Conservation (phyloP, 164 flowering plant species). For the Macadamia integrifolia region DNA sequence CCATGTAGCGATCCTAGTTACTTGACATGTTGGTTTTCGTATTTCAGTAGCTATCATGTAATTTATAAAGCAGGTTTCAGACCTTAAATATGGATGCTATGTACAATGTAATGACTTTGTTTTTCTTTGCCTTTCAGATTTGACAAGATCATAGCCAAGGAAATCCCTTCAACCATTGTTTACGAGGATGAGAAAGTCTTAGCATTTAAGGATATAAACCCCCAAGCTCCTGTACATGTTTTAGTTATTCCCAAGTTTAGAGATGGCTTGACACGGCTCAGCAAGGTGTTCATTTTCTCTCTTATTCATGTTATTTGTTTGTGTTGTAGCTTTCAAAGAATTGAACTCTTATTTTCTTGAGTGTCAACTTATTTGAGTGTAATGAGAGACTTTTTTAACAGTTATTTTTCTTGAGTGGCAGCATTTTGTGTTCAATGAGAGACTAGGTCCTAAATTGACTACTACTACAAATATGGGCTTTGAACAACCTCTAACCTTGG, state of each 20-base stretch:
- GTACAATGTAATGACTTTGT: neutral
- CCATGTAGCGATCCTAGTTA: constrained; percentile 47
- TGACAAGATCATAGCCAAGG: constrained; percentile 91
- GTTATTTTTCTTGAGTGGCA: no score
- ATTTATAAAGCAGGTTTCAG: neutral
- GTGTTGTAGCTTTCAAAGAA: neutral
- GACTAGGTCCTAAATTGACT: no score
- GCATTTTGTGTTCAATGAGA: no score
- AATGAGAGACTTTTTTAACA: no score
- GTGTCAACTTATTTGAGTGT: no score
- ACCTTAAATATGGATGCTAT: neutral
- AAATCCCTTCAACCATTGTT: constrained; percentile 79
- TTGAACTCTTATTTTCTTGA: no score
- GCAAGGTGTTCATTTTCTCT: constrained; percentile 41
- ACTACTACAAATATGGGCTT: no score
- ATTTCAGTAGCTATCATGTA: neutral
- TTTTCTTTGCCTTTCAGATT: constrained; percentile 42
- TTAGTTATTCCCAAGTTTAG: constrained; percentile 78
- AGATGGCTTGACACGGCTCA: constrained; percentile 76
- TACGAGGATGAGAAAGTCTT: constrained; percentile 90
- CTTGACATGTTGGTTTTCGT: neutral
- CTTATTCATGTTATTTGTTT: neutral
- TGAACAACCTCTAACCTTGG: no score
- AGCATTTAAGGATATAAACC: constrained; percentile 82
- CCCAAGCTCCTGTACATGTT: constrained; percentile 94